phyloP scores from a whole-genome alignment of 306 rosid genomes.

The Trifolium subterraneum region DNA sequence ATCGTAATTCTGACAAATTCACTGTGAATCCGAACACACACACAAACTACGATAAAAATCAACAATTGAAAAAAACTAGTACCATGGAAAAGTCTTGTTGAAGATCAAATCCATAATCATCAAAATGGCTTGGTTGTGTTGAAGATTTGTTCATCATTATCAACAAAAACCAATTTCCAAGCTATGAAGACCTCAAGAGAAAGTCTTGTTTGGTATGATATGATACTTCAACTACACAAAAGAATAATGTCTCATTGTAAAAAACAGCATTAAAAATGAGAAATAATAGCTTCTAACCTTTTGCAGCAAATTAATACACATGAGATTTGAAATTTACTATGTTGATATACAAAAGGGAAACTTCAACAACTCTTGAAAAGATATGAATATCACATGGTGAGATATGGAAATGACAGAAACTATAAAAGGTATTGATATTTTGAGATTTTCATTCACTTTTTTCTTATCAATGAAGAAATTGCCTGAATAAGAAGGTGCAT shows the following conservation, averaged over 20 bases:
- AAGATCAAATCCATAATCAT: conserved; percentile 62
- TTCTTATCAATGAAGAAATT: conserved; percentile 30
- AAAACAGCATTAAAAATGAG: conserved; percentile 30
- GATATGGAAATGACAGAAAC: conserved; percentile 43
- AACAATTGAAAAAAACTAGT: not conserved
- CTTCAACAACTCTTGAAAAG: conserved; percentile 48
- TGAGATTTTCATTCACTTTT: conserved; percentile 35
- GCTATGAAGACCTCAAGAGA: conserved; percentile 8
- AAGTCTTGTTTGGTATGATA: not conserved
- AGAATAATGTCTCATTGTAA: conserved; percentile 25
- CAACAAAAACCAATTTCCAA: conserved; percentile 19
- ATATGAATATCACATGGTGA: conserved; percentile 38
- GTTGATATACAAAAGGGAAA: conserved; percentile 44
- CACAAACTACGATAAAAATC: not conserved
- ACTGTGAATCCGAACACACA: not conserved
- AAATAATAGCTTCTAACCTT: conserved; percentile 37
- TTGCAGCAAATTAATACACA: conserved; percentile 41
- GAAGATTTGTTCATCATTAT: conserved; percentile 61
- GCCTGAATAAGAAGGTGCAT: conserved; percentile 25
- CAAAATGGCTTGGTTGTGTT: conserved; percentile 40
- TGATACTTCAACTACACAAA: not conserved
- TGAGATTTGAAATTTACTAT: conserved; percentile 38
- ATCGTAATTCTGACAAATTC: not conserved
- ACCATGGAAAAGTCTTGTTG: conserved; percentile 68
- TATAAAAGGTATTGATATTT: conserved; percentile 46